These are phyloP conservation scores for Lactarius deliciosus DNA, from an alignment of 768 basidiomycete genomes.

Conservation along the genomic window DNA sequence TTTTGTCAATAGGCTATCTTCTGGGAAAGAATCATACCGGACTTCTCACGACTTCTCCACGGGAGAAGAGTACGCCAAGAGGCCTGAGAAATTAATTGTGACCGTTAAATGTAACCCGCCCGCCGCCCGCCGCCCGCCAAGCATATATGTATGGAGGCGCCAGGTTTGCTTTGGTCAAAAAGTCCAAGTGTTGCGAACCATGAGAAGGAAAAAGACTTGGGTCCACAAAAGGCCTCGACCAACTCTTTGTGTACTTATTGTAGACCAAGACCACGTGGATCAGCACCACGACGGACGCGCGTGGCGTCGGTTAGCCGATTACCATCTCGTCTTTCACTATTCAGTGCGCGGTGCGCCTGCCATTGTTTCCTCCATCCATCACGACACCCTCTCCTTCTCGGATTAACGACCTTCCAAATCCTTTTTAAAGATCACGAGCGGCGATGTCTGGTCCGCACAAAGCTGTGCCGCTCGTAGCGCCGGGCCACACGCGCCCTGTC, in stretches of 20 bases:
- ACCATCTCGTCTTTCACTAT: constrained; percentile 8
- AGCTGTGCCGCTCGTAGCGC: constrained; percentile 77
- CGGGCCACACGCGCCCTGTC: constrained; percentile 84
- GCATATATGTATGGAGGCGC: too few relatives aligned
- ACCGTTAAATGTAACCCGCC: too few relatives aligned
- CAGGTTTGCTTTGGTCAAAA: too few relatives aligned
- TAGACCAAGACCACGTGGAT: constrained; percentile 13
- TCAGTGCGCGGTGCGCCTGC: constrained; percentile 39
- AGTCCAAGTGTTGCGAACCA: too few relatives aligned
- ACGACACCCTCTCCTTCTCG: constrained; percentile 24
- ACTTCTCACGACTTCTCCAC: neutral
- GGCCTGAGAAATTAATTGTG: neutral
- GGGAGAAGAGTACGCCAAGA: neutral
- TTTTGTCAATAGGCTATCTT: too few relatives aligned
- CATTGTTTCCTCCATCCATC: constrained; percentile 11
- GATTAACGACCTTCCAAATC: constrained; percentile 8
- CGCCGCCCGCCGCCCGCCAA: too few relatives aligned
- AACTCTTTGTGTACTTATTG: too few relatives aligned
- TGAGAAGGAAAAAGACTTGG: too few relatives aligned
- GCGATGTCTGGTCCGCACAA: constrained; percentile 38
- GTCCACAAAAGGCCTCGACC: too few relatives aligned
- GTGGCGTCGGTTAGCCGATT: constrained; percentile 13
- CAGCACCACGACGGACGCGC: neutral
- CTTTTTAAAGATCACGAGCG: constrained; percentile 10
- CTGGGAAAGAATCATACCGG: neutral